These are phyloP conservation scores for Tillandsia fasciculata DNA, from an alignment of 176 grass and related monocot species.

Conservation along the genomic window DNA sequence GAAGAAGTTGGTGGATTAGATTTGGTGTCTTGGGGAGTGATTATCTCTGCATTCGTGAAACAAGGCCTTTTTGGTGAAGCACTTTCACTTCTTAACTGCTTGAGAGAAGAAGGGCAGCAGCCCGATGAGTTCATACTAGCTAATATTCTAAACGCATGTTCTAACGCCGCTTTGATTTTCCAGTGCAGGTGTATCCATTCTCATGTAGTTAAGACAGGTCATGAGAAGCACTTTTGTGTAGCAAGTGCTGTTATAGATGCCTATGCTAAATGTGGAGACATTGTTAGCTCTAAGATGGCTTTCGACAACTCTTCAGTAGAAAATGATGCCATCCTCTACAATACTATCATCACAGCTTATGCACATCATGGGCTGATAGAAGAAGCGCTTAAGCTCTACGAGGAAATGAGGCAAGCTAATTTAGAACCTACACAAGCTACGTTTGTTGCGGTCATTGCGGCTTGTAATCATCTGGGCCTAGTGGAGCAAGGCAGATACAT, in stretches of 20 bases:
- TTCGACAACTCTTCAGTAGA: constrained; percentile 15
- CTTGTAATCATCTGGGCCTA: constrained; percentile 47
- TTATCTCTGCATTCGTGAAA: constrained; percentile 40
- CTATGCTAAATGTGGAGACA: constrained; percentile 55
- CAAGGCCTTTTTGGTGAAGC: constrained; percentile 23
- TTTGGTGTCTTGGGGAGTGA: constrained; percentile 41
- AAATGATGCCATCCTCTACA: constrained; percentile 35
- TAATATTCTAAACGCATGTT: constrained; percentile 32
- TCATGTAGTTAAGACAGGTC: constrained; percentile 33
- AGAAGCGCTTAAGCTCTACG: constrained; percentile 26
- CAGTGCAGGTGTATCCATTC: constrained; percentile 36
- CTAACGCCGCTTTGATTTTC: constrained; percentile 34
- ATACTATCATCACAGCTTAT: constrained; percentile 57
- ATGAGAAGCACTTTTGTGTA: constrained; percentile 28
- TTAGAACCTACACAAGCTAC: constrained; percentile 44
- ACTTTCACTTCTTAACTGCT: constrained; percentile 28
- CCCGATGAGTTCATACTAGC: constrained; percentile 45
- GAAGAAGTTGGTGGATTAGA: constrained; percentile 19
- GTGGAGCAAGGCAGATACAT: constrained; percentile 35
- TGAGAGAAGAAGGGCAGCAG: constrained; percentile 16
- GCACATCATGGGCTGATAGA: constrained; percentile 41
- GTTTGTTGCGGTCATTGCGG: constrained; percentile 35
- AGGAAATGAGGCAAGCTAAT: constrained; percentile 26
- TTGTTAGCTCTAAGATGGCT: constrained; percentile 19
- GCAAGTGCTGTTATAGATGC: constrained; percentile 41